Evolutionary conservation across 2,329 filamentous ascomycete genomes (phyloP).

Genomic region (Penicillium fuscoglaucum): DNA sequence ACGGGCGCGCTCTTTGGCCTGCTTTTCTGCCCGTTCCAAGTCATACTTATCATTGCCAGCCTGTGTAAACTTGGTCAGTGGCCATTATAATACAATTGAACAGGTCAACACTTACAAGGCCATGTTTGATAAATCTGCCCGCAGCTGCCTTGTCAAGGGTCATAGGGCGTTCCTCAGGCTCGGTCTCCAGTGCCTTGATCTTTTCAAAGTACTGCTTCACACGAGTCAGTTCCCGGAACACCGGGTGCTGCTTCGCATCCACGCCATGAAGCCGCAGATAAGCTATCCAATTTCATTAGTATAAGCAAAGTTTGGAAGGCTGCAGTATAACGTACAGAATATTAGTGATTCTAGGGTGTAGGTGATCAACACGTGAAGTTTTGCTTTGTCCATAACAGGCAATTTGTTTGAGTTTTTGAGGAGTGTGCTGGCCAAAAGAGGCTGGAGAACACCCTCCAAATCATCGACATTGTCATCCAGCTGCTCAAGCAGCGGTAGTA

Average conservation of each 20-base stretch:
- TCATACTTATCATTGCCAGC: constrained; percentile 55
- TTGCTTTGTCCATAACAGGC: constrained; percentile 90
- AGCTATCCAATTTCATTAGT: constrained; percentile 47
- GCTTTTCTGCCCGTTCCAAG: constrained; percentile 50
- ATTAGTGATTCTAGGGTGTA: constrained; percentile 90
- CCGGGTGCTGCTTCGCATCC: constrained; percentile 78
- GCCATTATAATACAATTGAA: neutral
- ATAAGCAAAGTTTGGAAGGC: constrained; percentile 2
- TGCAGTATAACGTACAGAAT: constrained; percentile 62
- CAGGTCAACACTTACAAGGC: constrained; percentile 58
- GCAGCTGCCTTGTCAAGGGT: constrained; percentile 73
- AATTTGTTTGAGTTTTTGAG: constrained; percentile 71
- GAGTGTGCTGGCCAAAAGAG: constrained; percentile 67
- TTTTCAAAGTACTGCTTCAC: constrained; percentile 92
- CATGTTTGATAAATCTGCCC: constrained; percentile 77
- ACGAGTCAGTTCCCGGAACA: constrained; percentile 81
- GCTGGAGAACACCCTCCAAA: constrained; percentile 70
- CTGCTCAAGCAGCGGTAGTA: constrained; percentile 68
- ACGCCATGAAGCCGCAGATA: constrained; percentile 76
- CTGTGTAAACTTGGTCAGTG: constrained; percentile 24
- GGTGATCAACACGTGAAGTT: constrained; percentile 82
- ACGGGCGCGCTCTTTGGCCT: constrained; percentile 53
- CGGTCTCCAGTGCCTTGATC: constrained; percentile 74
- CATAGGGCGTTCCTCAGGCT: constrained; percentile 58
- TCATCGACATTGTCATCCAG: constrained; percentile 78